phyloP scores from a whole-genome alignment of 1,284 basidiomycete species.

The Agaricales sp. region DNA sequence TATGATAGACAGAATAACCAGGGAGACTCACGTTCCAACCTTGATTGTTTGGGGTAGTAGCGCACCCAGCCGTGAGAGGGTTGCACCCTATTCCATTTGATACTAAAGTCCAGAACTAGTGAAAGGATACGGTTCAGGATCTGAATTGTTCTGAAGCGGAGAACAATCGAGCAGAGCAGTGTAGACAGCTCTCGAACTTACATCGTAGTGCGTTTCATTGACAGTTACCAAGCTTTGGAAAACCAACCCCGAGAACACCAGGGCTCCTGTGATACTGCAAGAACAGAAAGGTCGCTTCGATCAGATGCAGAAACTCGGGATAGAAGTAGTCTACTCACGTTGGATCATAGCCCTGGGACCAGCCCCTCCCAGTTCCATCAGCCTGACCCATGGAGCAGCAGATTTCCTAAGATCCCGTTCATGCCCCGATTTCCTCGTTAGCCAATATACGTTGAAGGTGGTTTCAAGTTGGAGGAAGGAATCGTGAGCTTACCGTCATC shows the following conservation, averaged over 20 bases:
- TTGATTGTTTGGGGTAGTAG: constrained; percentile 21
- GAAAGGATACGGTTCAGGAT: neutral
- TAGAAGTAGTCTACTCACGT: constrained; percentile 15
- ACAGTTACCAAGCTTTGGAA: constrained; percentile 26
- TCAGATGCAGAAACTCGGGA: neutral
- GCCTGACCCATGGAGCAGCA: constrained; percentile 25
- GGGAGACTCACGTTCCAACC: constrained; percentile 24
- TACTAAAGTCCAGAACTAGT: constrained; percentile 28
- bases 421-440: no score
- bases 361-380: constrained; percentile 22
- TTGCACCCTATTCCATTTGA: constrained; percentile 24
- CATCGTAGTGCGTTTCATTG: constrained; percentile 27
- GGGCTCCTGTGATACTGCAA: constrained; percentile 24
- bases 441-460: neutral
- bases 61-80: constrained; percentile 19
- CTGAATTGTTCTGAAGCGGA: neutral
- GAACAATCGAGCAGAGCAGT: neutral
- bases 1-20: neutral
- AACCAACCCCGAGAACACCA: constrained; percentile 26
- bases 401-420: constrained; percentile 18
- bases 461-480: neutral
- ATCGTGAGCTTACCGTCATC: constrained; percentile 24
- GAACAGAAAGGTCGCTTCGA: neutral
- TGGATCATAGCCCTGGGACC: constrained; percentile 24
- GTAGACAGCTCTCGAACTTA: constrained; percentile 10